Conservation (phyloP, 148 eudicot species). For the Diospyros kaki region DNA sequence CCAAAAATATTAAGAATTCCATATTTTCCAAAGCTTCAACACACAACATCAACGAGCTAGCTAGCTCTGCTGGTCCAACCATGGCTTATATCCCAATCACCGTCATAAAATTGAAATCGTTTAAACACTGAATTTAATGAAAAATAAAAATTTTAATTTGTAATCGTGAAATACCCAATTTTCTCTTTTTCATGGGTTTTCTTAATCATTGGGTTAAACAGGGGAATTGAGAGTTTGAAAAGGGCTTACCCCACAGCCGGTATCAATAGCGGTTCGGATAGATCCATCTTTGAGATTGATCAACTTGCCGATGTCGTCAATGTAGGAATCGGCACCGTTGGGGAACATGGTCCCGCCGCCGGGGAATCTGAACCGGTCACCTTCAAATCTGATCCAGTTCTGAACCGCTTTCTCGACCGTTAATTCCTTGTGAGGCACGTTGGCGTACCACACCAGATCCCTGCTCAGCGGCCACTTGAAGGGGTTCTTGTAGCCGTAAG, state of each 20-base stretch:
- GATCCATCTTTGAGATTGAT: constrained; percentile 66
- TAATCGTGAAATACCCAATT: no score
- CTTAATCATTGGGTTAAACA: background rate
- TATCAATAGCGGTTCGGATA: constrained; percentile 81
- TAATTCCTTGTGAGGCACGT: constrained; percentile 70
- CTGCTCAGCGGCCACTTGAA: constrained; percentile 78
- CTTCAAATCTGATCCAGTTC: constrained; percentile 73
- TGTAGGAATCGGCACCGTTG: constrained; percentile 67
- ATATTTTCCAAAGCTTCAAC: no score
- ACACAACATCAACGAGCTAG: no score
- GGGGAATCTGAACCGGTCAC: constrained; percentile 72
- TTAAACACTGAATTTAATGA: no score
- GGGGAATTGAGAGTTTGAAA: background rate
- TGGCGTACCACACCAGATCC: constrained; percentile 64
- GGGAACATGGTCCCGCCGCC: constrained; percentile 95
- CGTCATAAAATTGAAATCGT: no score
- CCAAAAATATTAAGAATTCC: no score
- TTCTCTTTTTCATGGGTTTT: no score
- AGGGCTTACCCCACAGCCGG: constrained; percentile 81
- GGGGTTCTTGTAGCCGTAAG: constrained; percentile 62
- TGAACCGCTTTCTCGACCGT: constrained; percentile 83
- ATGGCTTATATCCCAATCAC: no score
- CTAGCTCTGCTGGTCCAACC: no score
- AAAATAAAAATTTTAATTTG: no score
- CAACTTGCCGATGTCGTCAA: constrained; percentile 59